These are phyloP conservation scores for Neurospora sp. DNA, from an alignment of 495 filamentous ascomycete species.

Conservation along the genomic window DNA sequence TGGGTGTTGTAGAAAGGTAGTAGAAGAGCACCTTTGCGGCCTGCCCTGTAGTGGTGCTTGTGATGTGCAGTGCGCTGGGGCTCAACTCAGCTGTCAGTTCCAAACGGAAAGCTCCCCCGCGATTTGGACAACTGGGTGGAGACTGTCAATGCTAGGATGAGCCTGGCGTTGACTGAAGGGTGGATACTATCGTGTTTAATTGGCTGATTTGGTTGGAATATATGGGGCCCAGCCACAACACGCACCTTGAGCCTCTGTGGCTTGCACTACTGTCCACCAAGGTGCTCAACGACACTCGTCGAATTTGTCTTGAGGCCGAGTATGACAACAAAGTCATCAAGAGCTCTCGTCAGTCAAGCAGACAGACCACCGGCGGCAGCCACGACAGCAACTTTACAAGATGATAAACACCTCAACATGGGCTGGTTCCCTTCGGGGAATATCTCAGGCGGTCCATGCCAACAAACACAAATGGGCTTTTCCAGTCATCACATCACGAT, in stretches of 20 bases:
- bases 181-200: not conserved
- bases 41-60: not conserved
- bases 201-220: not conserved
- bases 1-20: not conserved
- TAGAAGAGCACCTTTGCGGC: not conserved
- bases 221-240: not conserved
- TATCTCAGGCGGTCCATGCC: no score
- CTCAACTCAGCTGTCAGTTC: not conserved
- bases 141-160: not conserved
- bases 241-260: not conserved
- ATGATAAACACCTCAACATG: no score
- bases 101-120: conserved; percentile 6
- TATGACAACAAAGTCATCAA: no score
- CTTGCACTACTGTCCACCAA: not conserved
- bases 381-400: no score
- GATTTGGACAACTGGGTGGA: conserved; percentile 1
- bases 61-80: not conserved
- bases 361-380: no score
- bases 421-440: no score
- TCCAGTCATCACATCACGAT: no score
- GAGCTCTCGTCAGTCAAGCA: no score
- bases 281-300: not conserved
- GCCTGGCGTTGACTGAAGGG: not conserved
- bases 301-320: not conserved
- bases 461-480: no score